These are phyloP conservation scores for Patellifolia procumbens DNA, from an alignment of 179 eudicot species.

Conservation along the genomic window DNA sequence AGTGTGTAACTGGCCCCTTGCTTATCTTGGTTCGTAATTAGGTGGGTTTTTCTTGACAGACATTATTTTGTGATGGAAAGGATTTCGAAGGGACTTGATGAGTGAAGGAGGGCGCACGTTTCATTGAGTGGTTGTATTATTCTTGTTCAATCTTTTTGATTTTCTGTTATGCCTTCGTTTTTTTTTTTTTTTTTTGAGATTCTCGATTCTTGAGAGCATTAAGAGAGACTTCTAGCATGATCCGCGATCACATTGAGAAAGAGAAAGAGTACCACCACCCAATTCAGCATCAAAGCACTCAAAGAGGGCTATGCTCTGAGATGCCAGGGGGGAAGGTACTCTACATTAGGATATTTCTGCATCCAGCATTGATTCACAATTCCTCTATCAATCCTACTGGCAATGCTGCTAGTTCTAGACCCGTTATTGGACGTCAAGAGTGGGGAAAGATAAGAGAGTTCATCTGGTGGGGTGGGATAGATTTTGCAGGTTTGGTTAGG, in stretches of 20 bases:
- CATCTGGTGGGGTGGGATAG: background rate
- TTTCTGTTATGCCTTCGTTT: background rate
- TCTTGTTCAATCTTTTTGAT: background rate
- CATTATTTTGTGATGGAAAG: background rate
- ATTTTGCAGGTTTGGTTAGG: background rate
- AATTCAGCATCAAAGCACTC: no score
- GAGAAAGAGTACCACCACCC: no score
- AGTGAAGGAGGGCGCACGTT: background rate
- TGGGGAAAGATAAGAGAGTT: background rate
- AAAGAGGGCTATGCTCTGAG: no score
- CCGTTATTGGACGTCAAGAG: no score
- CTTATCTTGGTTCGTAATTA: background rate
- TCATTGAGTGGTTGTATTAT: background rate
- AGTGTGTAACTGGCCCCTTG: background rate
- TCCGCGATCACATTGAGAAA: no score
- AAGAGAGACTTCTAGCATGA: background rate
- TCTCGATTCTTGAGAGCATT: background rate
- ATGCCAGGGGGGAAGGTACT: no score
- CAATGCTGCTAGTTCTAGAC: no score
- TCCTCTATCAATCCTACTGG: no score
- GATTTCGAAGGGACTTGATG: background rate
- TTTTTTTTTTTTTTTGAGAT: no score
- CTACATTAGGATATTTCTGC: no score
- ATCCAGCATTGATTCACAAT: no score
- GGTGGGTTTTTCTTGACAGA: background rate